Percentiles rank a stretch among this genome's conserved stretches.
Evolutionary conservation across 495 filamentous ascomycete genomes (phyloP).

Genomic region (Penicillium soppii): DNA sequence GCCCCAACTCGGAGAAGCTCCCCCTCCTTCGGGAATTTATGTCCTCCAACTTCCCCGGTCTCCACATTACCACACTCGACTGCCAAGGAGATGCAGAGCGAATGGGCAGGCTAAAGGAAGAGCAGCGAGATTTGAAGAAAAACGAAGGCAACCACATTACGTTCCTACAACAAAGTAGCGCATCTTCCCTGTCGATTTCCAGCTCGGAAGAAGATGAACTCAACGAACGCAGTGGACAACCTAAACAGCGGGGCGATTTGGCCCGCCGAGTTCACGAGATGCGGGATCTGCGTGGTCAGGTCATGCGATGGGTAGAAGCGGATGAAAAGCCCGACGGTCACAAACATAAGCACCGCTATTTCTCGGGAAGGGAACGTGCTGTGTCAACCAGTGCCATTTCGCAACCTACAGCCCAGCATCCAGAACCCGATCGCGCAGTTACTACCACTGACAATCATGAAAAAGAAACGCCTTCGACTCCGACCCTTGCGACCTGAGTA

Average conservation of each 20-base stretch:
- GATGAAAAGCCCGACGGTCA: slow-evolving; percentile 23
- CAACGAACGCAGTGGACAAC: slow-evolving; percentile 48
- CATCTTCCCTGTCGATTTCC: slow-evolving; percentile 56
- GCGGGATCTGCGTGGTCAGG: slow-evolving; percentile 42
- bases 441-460: background rate
- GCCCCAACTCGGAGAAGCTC: slow-evolving; percentile 73
- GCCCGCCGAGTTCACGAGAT: slow-evolving; percentile 37
- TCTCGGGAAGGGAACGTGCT: slow-evolving; percentile 18
- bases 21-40: slow-evolving; percentile 69
- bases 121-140: slow-evolving; percentile 63
- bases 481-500: background rate
- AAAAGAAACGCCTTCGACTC: too few species aligned
- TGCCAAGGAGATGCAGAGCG: slow-evolving; percentile 63
- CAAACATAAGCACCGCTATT: slow-evolving; percentile 21
- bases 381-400: slow-evolving; percentile 13
- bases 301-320: slow-evolving; percentile 40
- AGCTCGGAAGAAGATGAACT: slow-evolving; percentile 76
- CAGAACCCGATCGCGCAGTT: background rate
- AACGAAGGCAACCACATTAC: slow-evolving; percentile 57
- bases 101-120: slow-evolving; percentile 59
- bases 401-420: background rate
- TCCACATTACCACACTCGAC: slow-evolving; percentile 68
- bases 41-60: slow-evolving; percentile 65
- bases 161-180: slow-evolving; percentile 63
- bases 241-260: slow-evolving; percentile 31